Conservation (phyloP, 805 yeast species). For the Spathaspora hagerdaliae region DNA sequence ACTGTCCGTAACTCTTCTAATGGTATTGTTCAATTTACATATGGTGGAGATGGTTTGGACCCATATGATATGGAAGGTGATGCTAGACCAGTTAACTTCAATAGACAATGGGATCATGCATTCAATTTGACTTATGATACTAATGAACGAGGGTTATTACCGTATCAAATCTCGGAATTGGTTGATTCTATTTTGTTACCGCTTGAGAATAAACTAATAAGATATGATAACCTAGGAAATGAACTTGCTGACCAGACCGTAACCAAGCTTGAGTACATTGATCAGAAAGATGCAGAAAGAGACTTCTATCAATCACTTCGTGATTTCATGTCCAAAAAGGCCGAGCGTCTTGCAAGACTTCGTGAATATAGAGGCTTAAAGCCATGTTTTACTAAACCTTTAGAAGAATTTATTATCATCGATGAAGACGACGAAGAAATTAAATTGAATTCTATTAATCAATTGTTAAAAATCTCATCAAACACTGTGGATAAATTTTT, state of each 20-base stretch:
- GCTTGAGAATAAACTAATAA: slow-evolving; percentile 51
- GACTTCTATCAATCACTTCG: slow-evolving; percentile 75
- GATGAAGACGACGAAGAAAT: slow-evolving; percentile 34
- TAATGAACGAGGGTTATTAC: slow-evolving; percentile 54
- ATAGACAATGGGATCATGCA: slow-evolving; percentile 93
- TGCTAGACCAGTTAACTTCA: slow-evolving; percentile 91
- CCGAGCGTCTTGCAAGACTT: slow-evolving; percentile 49
- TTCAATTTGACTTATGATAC: slow-evolving; percentile 63
- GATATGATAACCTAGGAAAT: slow-evolving; percentile 73
- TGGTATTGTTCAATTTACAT: slow-evolving; percentile 95
- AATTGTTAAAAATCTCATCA: slow-evolving; percentile 63
- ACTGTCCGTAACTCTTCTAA: slow-evolving; percentile 94
- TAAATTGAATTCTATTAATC: slow-evolving; percentile 48
- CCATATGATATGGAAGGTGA: slow-evolving; percentile 99
- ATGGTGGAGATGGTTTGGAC: slow-evolving; percentile 98
- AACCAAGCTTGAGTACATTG: slow-evolving; percentile 61
- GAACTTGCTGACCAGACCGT: slow-evolving; percentile 39
- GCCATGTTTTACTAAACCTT: slow-evolving; percentile 37
- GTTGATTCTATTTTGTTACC: slow-evolving; percentile 58
- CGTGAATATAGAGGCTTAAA: slow-evolving; percentile 53
- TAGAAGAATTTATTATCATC: slow-evolving; percentile 37
- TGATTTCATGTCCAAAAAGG: slow-evolving; percentile 56
- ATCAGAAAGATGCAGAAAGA: slow-evolving; percentile 84
- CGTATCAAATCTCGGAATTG: slow-evolving; percentile 60
- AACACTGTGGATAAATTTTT: slow-evolving; percentile 61